These are phyloP conservation scores for Gelatoporia subvermispora DNA, from an alignment of 768 basidiomycete genomes.

Conservation along the genomic window DNA sequence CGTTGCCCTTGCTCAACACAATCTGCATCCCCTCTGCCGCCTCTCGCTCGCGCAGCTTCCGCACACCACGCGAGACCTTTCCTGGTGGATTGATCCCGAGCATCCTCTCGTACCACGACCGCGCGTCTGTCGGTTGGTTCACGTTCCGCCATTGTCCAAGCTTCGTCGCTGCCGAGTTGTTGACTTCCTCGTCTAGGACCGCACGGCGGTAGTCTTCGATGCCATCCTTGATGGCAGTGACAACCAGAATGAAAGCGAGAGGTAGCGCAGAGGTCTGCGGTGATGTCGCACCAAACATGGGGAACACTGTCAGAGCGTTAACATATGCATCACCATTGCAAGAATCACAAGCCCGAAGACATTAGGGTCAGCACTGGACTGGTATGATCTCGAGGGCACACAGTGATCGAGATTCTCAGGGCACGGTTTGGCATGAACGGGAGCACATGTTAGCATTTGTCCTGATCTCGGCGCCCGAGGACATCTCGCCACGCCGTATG, in stretches of 20 bases:
- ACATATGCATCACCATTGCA: conserved; percentile 8
- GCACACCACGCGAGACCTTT: conserved; percentile 78
- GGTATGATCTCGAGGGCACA: too few relatives aligned
- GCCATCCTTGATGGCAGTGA: conserved; percentile 94
- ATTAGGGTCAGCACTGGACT: too few relatives aligned
- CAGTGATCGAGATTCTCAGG: too few relatives aligned
- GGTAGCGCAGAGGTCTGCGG: conserved; percentile 82
- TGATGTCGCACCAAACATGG: conserved; percentile 85
- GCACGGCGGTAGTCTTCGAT: conserved; percentile 95
- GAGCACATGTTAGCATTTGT: too few relatives aligned
- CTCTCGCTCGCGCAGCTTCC: conserved; percentile 79
- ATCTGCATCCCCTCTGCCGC: conserved; percentile 59
- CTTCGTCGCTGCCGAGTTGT: conserved; percentile 89
- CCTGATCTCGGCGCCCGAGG: too few relatives aligned
- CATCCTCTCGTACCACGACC: conserved; percentile 71
- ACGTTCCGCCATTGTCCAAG: conserved; percentile 87
- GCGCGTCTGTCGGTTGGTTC: conserved; percentile 76
- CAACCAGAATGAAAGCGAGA: conserved; percentile 76
- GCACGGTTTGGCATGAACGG: too few relatives aligned
- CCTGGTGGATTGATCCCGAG: conserved; percentile 68
- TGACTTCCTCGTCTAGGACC: conserved; percentile 85
- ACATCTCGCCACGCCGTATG: too few relatives aligned
- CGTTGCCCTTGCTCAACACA: conserved; percentile 45
- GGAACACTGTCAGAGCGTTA: conserved; percentile 53
- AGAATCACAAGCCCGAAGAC: neutral